phyloP scores from a whole-genome alignment of 2,329 filamentous ascomycete genomes.

The Trichoderma gracile region DNA sequence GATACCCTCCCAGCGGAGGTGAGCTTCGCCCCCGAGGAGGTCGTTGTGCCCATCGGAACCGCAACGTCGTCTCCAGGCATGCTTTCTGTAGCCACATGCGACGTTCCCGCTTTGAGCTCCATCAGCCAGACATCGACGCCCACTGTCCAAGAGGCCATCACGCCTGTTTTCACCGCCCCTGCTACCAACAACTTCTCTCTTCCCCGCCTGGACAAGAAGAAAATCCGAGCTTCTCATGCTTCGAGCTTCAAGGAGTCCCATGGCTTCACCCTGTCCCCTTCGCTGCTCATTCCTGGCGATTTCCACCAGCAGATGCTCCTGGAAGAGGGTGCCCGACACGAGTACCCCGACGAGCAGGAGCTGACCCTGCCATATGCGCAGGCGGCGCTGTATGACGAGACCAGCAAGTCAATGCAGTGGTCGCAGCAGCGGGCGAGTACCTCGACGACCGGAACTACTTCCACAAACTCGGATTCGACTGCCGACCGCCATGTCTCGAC shows the following conservation, averaged over 20 bases:
- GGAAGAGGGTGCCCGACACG: slow-evolving; percentile 34
- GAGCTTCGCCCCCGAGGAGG: slow-evolving; percentile 30
- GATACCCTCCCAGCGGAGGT: slow-evolving; percentile 31
- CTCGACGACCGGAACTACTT: slow-evolving; percentile 54
- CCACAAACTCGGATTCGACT: slow-evolving; percentile 51
- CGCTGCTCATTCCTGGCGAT: slow-evolving; percentile 62
- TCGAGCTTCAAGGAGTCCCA: slow-evolving; percentile 61
- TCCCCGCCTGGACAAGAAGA: slow-evolving; percentile 44
- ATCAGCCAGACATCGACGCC: slow-evolving; percentile 48
- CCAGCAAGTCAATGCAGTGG: slow-evolving; percentile 25
- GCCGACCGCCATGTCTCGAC: slow-evolving; percentile 56
- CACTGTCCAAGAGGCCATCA: slow-evolving; percentile 47
- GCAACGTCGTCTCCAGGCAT: slow-evolving; percentile 34
- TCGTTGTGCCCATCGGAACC: slow-evolving; percentile 18
- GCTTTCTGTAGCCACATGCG: slow-evolving; percentile 37
- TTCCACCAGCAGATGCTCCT: slow-evolving; percentile 56
- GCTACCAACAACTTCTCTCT: slow-evolving; percentile 55
- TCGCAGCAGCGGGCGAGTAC: slow-evolving; percentile 54
- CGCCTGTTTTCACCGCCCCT: slow-evolving; percentile 42
- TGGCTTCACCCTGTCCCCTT: slow-evolving; percentile 61
- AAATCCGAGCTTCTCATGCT: slow-evolving; percentile 45
- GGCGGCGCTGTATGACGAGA: slow-evolving; percentile 29
- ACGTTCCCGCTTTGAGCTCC: slow-evolving; percentile 53
- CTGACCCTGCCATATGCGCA: slow-evolving; percentile 26
- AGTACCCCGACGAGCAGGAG: slow-evolving; percentile 40